Evolutionary conservation across 2,329 filamentous ascomycete species (phyloP).

Genomic region (Lecanicillium sp.): DNA sequence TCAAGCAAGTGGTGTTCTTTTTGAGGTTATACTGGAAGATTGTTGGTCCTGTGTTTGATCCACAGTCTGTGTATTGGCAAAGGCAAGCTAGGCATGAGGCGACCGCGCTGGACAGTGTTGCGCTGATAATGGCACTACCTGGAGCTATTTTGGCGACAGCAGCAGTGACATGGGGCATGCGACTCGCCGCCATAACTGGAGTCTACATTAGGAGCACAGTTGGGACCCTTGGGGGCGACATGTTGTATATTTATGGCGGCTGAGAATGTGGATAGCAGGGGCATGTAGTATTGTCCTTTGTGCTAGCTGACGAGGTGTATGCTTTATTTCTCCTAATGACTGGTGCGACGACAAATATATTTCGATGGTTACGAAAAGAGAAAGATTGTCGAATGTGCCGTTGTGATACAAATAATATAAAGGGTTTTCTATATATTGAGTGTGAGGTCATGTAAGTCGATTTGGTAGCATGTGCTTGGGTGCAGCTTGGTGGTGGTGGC

Average conservation of each 20-base stretch:
- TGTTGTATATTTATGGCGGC: slow-evolving; percentile 11
- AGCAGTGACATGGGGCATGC: slow-evolving; percentile 18
- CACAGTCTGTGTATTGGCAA: slow-evolving; percentile 26
- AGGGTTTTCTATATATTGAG: no score
- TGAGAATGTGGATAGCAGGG: slow-evolving; percentile 1
- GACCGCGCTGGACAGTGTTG: slow-evolving; percentile 12
- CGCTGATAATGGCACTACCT: slow-evolving; percentile 19
- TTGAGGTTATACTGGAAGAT: slow-evolving; percentile 25
- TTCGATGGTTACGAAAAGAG: no score
- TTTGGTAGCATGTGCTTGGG: no score
- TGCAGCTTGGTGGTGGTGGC: no score
- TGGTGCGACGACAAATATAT: no score
- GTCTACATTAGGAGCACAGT: slow-evolving; percentile 11
- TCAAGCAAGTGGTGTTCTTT: slow-evolving; percentile 11
- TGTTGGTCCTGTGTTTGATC: slow-evolving; percentile 30
- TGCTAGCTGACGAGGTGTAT: no score
- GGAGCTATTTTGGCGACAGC: slow-evolving; percentile 15
- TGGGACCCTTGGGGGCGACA: slow-evolving; percentile 11
- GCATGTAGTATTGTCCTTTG: no score
- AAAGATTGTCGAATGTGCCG: no score
- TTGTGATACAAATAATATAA: no score
- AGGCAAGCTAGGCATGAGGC: slow-evolving; percentile 14
- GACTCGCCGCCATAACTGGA: slow-evolving; percentile 13
- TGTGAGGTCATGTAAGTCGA: no score
- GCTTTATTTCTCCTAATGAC: no score